Evolutionary conservation across 345 rosid species (phyloP).

Genomic region (Clausena lansium): DNA sequence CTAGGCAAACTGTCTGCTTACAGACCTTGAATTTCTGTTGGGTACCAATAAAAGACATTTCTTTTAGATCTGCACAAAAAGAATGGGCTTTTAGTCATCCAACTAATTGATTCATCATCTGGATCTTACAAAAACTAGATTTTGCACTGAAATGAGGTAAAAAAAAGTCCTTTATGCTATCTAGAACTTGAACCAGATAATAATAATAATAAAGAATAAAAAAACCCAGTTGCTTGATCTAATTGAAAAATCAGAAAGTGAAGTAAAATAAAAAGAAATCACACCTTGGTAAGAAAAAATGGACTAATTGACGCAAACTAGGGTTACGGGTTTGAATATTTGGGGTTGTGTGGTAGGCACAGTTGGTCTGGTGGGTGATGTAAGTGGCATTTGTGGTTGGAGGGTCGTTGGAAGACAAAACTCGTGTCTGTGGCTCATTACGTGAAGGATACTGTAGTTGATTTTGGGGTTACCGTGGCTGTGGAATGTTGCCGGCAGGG

Average conservation of each 20-base stretch:
- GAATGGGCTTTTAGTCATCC: not conserved
- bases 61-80: conserved; percentile 21
- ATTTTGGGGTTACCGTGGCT: too few species aligned
- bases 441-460: too few species aligned
- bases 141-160: not conserved
- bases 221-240: not conserved
- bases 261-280: not conserved
- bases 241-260: not conserved
- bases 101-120: not conserved
- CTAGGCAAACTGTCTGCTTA: conserved; percentile 92
- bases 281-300: conserved; percentile 20
- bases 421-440: too few species aligned
- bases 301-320: too few species aligned
- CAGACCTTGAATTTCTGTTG: conserved; percentile 96
- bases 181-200: not conserved
- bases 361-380: too few species aligned
- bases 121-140: conserved; percentile 1
- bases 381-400: too few species aligned
- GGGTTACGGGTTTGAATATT: too few species aligned
- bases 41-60: conserved; percentile 94
- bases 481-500: too few species aligned
- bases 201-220: not conserved
- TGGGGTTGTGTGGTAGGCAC: too few species aligned
- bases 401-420: too few species aligned
- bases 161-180: not conserved